Evolutionary conservation across 1,284 basidiomycete genomes (phyloP).

Genomic region (Athelia sp.): DNA sequence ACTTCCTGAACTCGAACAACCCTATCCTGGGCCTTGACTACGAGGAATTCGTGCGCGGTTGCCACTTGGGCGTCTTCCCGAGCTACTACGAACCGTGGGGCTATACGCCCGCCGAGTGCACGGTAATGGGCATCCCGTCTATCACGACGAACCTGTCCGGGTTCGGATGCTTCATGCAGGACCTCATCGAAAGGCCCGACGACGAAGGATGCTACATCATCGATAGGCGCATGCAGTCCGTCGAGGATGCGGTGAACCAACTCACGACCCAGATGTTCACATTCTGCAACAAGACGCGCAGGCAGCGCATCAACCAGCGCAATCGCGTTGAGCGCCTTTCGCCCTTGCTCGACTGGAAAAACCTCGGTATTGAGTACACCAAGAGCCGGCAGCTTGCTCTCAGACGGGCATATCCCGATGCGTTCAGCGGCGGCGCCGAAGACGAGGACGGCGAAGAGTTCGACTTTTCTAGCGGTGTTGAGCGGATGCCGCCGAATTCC

Average conservation of each 20-base stretch:
- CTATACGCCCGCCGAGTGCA: slow-evolving; percentile 83
- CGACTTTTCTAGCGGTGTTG: slow-evolving; percentile 47
- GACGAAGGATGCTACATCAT: slow-evolving; percentile 94
- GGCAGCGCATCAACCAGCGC: slow-evolving; percentile 97
- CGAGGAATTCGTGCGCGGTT: slow-evolving; percentile 97
- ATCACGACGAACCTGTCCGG: slow-evolving; percentile 97
- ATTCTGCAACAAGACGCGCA: slow-evolving; percentile 86
- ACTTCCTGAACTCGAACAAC: slow-evolving; percentile 97
- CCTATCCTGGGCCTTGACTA: slow-evolving; percentile 97
- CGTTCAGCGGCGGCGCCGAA: slow-evolving; percentile 69
- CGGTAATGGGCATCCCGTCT: slow-evolving; percentile 95
- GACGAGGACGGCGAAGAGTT: slow-evolving; percentile 57
- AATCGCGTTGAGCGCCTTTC: slow-evolving; percentile 94
- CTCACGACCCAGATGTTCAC: slow-evolving; percentile 71
- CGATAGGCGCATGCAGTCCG: slow-evolving; percentile 84
- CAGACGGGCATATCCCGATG: slow-evolving; percentile 92
- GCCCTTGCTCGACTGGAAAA: slow-evolving; percentile 97
- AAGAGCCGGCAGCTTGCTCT: slow-evolving; percentile 93
- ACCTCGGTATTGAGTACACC: slow-evolving; percentile 93
- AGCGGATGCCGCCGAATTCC: slow-evolving; percentile 68
- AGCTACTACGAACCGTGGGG: slow-evolving; percentile 96
- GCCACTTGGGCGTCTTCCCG: slow-evolving; percentile 97
- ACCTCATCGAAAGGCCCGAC: slow-evolving; percentile 88
- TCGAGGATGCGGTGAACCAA: slow-evolving; percentile 87
- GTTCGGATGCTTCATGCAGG: slow-evolving; percentile 98